Evolutionary conservation across 2,329 filamentous ascomycete genomes (phyloP).

Genomic region (Aspergillus persii): DNA sequence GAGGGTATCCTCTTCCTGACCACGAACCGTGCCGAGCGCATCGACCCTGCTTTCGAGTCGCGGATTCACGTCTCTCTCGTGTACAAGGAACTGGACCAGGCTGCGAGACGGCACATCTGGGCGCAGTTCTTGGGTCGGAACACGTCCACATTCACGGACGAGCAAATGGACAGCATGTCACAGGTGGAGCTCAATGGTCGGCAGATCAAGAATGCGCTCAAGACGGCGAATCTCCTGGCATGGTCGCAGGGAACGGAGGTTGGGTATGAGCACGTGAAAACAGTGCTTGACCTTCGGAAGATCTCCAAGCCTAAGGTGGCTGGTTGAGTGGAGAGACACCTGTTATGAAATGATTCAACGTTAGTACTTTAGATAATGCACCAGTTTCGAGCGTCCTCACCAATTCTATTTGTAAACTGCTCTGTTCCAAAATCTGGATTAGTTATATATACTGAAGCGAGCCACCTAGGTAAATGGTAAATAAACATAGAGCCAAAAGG

Average conservation of each 20-base stretch:
- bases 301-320: not conserved
- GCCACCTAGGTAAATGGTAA: not conserved
- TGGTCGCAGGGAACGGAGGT: constrained; percentile 17
- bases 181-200: constrained; percentile 29
- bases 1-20: constrained; percentile 47
- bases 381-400: not conserved
- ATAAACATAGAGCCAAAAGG: not conserved
- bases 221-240: constrained; percentile 43
- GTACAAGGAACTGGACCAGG: constrained; percentile 40
- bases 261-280: constrained; percentile 21
- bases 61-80: constrained; percentile 42
- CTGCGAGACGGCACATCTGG: constrained; percentile 44
- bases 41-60: constrained; percentile 48
- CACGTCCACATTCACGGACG: constrained; percentile 18
- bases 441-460: not conserved
- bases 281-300: constrained; percentile 16
- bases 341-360: not conserved
- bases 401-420: not conserved
- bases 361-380: not conserved
- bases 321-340: not conserved
- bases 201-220: constrained; percentile 48
- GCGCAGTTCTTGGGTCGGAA: constrained; percentile 40
- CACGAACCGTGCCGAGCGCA: constrained; percentile 44
- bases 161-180: constrained; percentile 25
- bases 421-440: not conserved